Conservation (phyloP, 371 early-diverging fungal genomes). For the Lichtheimia ramosa region DNA sequence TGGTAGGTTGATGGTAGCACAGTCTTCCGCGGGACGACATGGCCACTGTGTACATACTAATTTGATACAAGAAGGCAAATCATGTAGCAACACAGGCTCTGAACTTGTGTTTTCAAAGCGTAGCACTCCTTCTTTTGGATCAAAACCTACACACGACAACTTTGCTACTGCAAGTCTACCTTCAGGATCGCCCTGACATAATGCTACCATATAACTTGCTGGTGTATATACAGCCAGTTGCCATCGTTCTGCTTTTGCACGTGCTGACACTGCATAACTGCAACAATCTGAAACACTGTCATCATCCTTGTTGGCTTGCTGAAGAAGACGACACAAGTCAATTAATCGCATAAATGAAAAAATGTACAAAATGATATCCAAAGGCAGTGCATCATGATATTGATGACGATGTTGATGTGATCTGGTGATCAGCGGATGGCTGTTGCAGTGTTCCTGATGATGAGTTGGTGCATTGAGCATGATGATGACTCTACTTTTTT, state of each 20-base stretch:
- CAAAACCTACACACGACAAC: constrained; percentile 11
- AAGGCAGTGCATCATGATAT: not conserved
- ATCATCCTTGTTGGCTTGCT: not conserved
- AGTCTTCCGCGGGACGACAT: constrained; percentile 1
- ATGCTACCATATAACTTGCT: constrained; percentile 11
- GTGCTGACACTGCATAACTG: constrained; percentile 5
- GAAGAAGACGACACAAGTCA: constrained; percentile 8
- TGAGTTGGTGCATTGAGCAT: too few relatives aligned
- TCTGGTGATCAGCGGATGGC: too few relatives aligned
- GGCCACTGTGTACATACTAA: constrained; percentile 10
- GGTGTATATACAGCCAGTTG: constrained; percentile 10
- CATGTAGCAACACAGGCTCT: not conserved
- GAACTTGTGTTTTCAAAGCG: constrained; percentile 1
- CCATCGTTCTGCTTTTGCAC: constrained; percentile 16
- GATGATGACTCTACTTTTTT: too few relatives aligned
- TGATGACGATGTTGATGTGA: too few relatives aligned
- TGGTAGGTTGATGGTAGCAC: too few relatives aligned
- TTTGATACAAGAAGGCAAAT: constrained; percentile 1
- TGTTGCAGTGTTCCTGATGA: too few relatives aligned
- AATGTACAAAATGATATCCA: constrained; percentile 9
- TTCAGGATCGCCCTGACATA: constrained; percentile 11
- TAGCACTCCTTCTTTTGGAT: constrained; percentile 1
- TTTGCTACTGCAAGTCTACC: not conserved
- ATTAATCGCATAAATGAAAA: constrained; percentile 5
- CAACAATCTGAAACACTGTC: not conserved